These are phyloP conservation scores for Trichoderma reesei DNA, from an alignment of 495 filamentous ascomycete species.

Conservation along the genomic window DNA sequence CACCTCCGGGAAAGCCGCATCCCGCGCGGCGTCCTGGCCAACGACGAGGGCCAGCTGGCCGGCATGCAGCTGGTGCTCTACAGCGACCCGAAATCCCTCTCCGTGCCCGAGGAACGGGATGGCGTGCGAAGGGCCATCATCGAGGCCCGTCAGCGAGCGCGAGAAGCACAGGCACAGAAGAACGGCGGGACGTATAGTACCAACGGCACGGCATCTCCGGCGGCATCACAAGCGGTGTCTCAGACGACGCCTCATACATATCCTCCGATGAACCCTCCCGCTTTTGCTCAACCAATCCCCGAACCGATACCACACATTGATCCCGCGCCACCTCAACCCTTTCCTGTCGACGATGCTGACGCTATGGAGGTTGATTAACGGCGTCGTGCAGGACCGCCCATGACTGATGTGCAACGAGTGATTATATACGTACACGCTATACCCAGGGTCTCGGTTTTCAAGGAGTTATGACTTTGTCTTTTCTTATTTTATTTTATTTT, in stretches of 20 bases:
- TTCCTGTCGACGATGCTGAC: neutral
- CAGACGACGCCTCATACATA: neutral
- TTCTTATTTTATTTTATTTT: neutral
- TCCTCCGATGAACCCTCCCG: neutral
- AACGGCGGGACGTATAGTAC: neutral
- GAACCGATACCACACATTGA: neutral
- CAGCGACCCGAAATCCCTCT: conserved; percentile 62
- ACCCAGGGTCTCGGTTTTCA: neutral
- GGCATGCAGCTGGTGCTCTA: conserved; percentile 73
- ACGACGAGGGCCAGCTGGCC: conserved; percentile 35
- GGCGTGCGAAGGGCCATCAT: conserved; percentile 78
- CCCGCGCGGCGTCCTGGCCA: conserved; percentile 52
- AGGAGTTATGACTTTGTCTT: neutral
- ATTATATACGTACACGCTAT: neutral
- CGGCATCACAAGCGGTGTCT: neutral
- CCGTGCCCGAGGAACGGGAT: conserved; percentile 66
- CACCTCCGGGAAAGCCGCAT: conserved; percentile 55
- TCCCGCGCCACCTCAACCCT: neutral
- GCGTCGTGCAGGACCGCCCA: neutral
- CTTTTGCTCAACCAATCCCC: neutral
- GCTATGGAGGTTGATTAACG: conserved; percentile 8
- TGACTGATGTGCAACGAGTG: neutral
- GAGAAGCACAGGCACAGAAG: conserved; percentile 27
- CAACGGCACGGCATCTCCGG: neutral
- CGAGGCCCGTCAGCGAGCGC: conserved; percentile 61